Conservation (phyloP, 1,284 basidiomycete genomes). For the Sanghuangporus sanghuang region DNA sequence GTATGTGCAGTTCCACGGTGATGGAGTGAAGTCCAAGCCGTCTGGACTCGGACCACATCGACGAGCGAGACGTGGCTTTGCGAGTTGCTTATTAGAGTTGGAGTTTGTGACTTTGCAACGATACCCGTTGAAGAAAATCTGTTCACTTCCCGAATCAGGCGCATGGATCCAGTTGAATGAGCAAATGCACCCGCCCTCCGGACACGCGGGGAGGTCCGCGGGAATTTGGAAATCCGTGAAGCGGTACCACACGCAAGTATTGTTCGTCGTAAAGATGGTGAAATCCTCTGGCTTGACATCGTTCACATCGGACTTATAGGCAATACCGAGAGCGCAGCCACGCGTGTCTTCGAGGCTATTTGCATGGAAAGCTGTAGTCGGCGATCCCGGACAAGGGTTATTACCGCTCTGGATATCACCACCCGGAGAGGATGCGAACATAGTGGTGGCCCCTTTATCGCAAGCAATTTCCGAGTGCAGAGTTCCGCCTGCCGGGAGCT, state of each 20-base stretch:
- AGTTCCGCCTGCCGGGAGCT: conserved; percentile 48
- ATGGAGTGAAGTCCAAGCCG: conserved; percentile 32
- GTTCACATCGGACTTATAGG: conserved; percentile 56
- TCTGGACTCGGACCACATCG: conserved; percentile 53
- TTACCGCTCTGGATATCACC: conserved; percentile 44
- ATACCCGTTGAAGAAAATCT: conserved; percentile 73
- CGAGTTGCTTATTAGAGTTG: conserved; percentile 46
- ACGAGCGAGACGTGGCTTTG: conserved; percentile 45
- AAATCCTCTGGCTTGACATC: conserved; percentile 61
- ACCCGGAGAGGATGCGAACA: conserved; percentile 42
- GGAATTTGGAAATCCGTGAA: conserved; percentile 65
- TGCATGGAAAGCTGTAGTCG: conserved; percentile 46
- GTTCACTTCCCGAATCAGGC: conserved; percentile 38
- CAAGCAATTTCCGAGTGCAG: conserved; percentile 50
- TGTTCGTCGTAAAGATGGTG: conserved; percentile 67
- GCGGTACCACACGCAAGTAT: conserved; percentile 64
- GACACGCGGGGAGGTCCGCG: conserved; percentile 60
- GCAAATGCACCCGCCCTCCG: conserved; percentile 59
- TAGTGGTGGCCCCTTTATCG: conserved; percentile 52
- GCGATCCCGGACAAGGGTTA: conserved; percentile 44
- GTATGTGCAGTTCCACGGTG: conserved; percentile 61
- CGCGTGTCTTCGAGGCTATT: conserved; percentile 46
- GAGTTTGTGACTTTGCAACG: conserved; percentile 61
- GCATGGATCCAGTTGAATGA: conserved; percentile 73
- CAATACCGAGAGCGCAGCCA: conserved; percentile 66